phyloP scores from a whole-genome alignment of 2,329 filamentous ascomycete species.

The Fusarium tricinctum region DNA sequence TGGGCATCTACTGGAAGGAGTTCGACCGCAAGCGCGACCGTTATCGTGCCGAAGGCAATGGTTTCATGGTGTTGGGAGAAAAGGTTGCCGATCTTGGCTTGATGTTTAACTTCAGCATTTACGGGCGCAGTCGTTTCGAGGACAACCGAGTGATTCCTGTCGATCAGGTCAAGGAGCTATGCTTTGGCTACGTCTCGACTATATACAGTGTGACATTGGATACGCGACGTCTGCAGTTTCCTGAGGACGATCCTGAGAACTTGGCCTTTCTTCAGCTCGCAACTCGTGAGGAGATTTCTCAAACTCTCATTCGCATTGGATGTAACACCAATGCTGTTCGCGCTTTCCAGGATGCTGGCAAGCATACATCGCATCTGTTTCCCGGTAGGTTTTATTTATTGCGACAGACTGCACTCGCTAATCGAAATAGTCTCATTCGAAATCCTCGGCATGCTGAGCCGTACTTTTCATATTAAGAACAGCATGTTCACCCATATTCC shows the following conservation, averaged over 20 bases:
- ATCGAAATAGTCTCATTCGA: conserved; percentile 66
- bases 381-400: conserved; percentile 56
- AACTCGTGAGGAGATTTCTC: conserved; percentile 63
- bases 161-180: conserved; percentile 67
- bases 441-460: conserved; percentile 69
- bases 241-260: conserved; percentile 59
- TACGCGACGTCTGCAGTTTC: conserved; percentile 55
- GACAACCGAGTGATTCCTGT: conserved; percentile 67
- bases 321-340: conserved; percentile 67
- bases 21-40: conserved; percentile 66
- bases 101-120: conserved; percentile 67
- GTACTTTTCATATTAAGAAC: conserved; percentile 63
- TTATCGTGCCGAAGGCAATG: conserved; percentile 69
- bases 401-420: conserved; percentile 4
- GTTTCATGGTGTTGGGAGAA: conserved; percentile 64
- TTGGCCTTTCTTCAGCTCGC: conserved; percentile 63
- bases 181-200: conserved; percentile 69
- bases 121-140: conserved; percentile 63
- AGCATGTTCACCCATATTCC: conserved; percentile 68
- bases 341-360: conserved; percentile 57
- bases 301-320: conserved; percentile 66
- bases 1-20: conserved; percentile 71
- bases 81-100: conserved; percentile 65
- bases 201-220: conserved; percentile 62
- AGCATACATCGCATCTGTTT: conserved; percentile 63